Conservation (phyloP, 2,329 filamentous ascomycete genomes). For the Colletotrichum camelliae region DNA sequence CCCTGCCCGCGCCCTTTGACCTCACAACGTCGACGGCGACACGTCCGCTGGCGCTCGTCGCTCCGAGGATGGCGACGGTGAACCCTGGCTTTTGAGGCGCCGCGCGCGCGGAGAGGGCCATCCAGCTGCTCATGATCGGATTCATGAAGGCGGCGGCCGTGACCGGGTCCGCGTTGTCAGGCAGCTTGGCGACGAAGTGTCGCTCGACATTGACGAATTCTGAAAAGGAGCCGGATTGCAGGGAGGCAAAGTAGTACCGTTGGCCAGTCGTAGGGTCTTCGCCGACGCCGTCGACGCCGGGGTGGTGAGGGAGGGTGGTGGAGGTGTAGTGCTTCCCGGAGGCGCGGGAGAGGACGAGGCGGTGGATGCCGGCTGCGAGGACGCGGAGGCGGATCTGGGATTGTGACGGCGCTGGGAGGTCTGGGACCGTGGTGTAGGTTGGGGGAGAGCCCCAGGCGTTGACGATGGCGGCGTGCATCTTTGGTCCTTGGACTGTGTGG, state of each 20-base stretch:
- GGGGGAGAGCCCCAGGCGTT: conserved; percentile 40
- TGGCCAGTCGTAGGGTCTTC: conserved; percentile 47
- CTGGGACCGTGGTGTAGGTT: conserved; percentile 32
- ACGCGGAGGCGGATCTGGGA: conserved; percentile 50
- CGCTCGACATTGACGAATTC: conserved; percentile 54
- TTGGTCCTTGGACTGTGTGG: neutral
- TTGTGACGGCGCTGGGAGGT: conserved; percentile 37
- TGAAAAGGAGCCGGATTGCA: conserved; percentile 45
- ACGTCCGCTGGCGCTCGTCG: conserved; percentile 56
- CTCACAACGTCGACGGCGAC: conserved; percentile 54
- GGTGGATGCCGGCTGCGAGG: conserved; percentile 56
- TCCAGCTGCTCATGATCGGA: conserved; percentile 61
- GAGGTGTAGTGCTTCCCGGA: conserved; percentile 60
- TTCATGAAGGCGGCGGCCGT: conserved; percentile 60
- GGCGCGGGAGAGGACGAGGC: conserved; percentile 58
- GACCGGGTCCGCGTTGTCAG: conserved; percentile 48
- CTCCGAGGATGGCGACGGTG: conserved; percentile 57
- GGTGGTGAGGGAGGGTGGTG: conserved; percentile 52
- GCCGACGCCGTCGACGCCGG: conserved; percentile 60
- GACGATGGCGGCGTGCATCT: conserved; percentile 44
- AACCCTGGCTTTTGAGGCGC: conserved; percentile 43
- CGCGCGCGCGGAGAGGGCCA: conserved; percentile 56
- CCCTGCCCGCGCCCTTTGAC: conserved; percentile 50
- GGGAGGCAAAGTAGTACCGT: conserved; percentile 52
- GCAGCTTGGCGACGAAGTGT: conserved; percentile 43